Base-by-base conservation (phyloP, 352 stramenopile genomes). In the Pythium chondricola region DNA sequence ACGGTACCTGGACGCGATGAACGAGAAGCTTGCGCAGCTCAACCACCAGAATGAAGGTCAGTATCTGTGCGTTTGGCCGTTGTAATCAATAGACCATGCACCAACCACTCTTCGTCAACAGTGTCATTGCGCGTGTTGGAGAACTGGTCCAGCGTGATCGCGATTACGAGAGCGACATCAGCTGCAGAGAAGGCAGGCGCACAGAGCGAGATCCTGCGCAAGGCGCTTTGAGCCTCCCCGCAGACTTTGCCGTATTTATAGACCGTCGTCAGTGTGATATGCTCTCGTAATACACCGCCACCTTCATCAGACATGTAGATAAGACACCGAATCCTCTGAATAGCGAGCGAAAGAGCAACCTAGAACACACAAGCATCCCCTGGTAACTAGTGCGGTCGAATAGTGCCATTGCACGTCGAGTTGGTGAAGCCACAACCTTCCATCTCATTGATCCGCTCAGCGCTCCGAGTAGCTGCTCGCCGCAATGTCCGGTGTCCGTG, bases 11-110 rank as follows among this genome's bases (percentile, higher is more conserved):
- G 71, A 92, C 48, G 71, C 52, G 29, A 92, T 92, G 37, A 83
- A 89, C 54, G 48, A 65, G 26, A 88, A 88, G 58, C 56, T 92
- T 43, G 32, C 66, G 54, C 72, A 83, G 56, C 76, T 92, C 43
- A 92, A 92, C 46, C 46, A 85, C 51, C 80, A 91, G 61, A 89
- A 88, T 49, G 80, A 91, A 57, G 56, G 80, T 92, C 56, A 56
- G 77, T 71, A 33, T 33, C 30, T 33, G 29, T 33, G 29, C 29
- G 29, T n/a, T n/a, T n/a, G n/a, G n/a, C n/a, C n/a, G n/a, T n/a
- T n/a, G n/a, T n/a, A n/a, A n/a, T n/a, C n/a, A n/a, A n/a, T n/a
- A n/a, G n/a, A n/a, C n/a, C n/a, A n/a, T n/a, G n/a, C n/a, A n/a
- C n/a, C n/a, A n/a, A n/a, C n/a, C n/a, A n/a, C n/a, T 17, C 18